These are phyloP conservation scores for Sporothrix luriei DNA, from an alignment of 2,329 filamentous ascomycete genomes.

Conservation along the genomic window DNA sequence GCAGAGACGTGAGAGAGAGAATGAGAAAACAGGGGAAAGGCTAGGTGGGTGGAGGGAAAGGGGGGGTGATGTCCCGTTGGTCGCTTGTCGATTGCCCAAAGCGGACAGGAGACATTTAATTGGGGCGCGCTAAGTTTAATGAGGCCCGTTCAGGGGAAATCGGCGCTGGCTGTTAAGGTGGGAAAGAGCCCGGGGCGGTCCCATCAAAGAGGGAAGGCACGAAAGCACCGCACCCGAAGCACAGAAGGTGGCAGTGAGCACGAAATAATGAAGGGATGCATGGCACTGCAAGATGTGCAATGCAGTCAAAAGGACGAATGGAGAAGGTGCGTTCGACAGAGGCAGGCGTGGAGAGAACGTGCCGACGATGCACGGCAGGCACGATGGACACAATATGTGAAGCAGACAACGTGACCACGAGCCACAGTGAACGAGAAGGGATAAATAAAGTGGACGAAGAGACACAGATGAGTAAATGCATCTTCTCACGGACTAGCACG, in stretches of 20 bases:
- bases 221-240: background rate
- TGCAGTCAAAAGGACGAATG: background rate
- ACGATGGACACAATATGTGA: slow-evolving; percentile 10
- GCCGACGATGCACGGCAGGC: background rate
- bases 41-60: slow-evolving; percentile 37
- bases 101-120: slow-evolving; percentile 42
- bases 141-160: slow-evolving; percentile 41
- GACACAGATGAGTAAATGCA: background rate
- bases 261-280: background rate
- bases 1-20: slow-evolving; percentile 3
- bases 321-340: background rate
- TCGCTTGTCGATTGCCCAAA: slow-evolving; percentile 45
- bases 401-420: slow-evolving; percentile 1
- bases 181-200: slow-evolving; percentile 10
- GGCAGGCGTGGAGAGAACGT: background rate
- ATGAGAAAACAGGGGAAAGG: slow-evolving; percentile 33
- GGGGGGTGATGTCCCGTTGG: slow-evolving; percentile 38
- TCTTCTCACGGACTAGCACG: too few species aligned
- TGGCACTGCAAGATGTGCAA: background rate
- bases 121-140: slow-evolving; percentile 50
- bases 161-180: slow-evolving; percentile 19
- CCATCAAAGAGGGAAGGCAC: slow-evolving; percentile 2
- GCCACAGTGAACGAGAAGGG: background rate
- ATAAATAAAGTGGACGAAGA: background rate
- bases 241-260: background rate